Percentiles rank a stretch among this genome's conserved stretches.
Conservation (phyloP, 108 stramenopile species). For the Stephanodiscus minutulus region DNA sequence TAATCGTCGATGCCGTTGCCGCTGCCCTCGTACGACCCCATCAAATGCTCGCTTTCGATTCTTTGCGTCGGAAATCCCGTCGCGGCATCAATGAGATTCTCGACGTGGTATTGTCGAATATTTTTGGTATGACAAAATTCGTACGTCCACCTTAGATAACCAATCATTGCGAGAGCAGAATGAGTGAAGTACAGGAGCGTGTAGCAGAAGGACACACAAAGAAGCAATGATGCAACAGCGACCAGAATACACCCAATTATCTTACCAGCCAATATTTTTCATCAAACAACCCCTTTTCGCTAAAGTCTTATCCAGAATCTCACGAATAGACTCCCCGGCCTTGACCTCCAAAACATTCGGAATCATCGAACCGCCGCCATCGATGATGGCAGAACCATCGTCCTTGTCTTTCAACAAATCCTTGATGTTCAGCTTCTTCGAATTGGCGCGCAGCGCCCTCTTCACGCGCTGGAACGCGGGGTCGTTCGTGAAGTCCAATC, state of each 20-base stretch:
- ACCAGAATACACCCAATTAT: slow-evolving; percentile 3
- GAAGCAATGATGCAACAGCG: neutral
- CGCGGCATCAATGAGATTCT: slow-evolving; percentile 45
- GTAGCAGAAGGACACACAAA: neutral
- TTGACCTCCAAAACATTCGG: slow-evolving; percentile 22
- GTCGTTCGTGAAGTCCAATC: slow-evolving; percentile 13
- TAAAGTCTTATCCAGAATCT: slow-evolving; percentile 52
- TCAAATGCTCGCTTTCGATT: slow-evolving; percentile 58
- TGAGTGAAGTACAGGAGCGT: neutral
- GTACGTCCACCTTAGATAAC: slow-evolving; percentile 68
- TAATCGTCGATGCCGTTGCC: slow-evolving; percentile 42
- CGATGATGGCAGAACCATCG: slow-evolving; percentile 6
- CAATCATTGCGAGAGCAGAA: neutral
- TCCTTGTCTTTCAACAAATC: neutral
- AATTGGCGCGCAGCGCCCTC: slow-evolving; percentile 3
- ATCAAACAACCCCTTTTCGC: slow-evolving; percentile 33
- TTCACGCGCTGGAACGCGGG: slow-evolving; percentile 7
- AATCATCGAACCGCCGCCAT: neutral
- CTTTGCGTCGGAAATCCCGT: slow-evolving; percentile 33
- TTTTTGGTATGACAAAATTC: slow-evolving; percentile 71
- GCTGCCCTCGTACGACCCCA: slow-evolving; percentile 59
- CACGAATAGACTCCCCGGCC: slow-evolving; percentile 58
- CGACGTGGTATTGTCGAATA: slow-evolving; percentile 76
- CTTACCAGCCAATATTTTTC: slow-evolving; percentile 52
- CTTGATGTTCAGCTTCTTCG: neutral